Percentiles rank a stretch among this genome's conserved stretches.
Conservation (phyloP, 805 yeast species). For the Lachancea thermotolerans region DNA sequence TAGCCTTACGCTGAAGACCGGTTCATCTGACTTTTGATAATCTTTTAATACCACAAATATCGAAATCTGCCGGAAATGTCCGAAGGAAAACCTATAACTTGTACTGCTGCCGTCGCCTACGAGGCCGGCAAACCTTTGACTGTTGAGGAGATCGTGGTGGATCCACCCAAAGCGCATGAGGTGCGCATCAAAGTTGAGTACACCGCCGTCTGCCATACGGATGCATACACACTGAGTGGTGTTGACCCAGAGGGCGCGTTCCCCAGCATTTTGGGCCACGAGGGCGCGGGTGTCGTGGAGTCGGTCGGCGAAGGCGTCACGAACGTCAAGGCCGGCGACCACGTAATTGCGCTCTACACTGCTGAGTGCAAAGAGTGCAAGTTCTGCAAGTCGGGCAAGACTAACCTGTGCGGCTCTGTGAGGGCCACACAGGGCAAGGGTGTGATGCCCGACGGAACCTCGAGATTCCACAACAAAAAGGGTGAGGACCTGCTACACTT, state of each 20-base stretch:
- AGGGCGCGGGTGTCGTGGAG: slow-evolving; percentile 97
- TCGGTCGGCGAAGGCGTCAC: slow-evolving; percentile 92
- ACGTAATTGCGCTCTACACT: slow-evolving; percentile 88
- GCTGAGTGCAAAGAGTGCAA: slow-evolving; percentile 96
- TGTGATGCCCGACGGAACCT: slow-evolving; percentile 97
- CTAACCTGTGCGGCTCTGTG: slow-evolving; percentile 91
- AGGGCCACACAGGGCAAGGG: slow-evolving; percentile 98
- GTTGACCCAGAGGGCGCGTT: slow-evolving; percentile 94
- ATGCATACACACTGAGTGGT: slow-evolving; percentile 93
- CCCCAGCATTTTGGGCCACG: slow-evolving; percentile 93
- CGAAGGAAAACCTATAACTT: slow-evolving; percentile 51
- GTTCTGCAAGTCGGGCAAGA: slow-evolving; percentile 90
- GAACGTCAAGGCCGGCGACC: slow-evolving; percentile 85
- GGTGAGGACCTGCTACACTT: slow-evolving; percentile 85
- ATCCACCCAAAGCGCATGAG: slow-evolving; percentile 94
- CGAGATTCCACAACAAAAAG: slow-evolving; percentile 70
- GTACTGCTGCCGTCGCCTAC: slow-evolving; percentile 98
- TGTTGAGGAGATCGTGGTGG: slow-evolving; percentile 83
- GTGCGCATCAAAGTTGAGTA: slow-evolving; percentile 82
- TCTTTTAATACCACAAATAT: background rate
- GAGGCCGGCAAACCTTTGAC: slow-evolving; percentile 79
- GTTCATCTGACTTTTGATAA: too few species aligned
- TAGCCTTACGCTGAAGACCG: too few species aligned
- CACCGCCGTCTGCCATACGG: slow-evolving; percentile 98
- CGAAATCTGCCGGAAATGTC: background rate